Base-by-base conservation (phyloP, 179 eudicot genomes). In the Amaranthus tricolor region DNA sequence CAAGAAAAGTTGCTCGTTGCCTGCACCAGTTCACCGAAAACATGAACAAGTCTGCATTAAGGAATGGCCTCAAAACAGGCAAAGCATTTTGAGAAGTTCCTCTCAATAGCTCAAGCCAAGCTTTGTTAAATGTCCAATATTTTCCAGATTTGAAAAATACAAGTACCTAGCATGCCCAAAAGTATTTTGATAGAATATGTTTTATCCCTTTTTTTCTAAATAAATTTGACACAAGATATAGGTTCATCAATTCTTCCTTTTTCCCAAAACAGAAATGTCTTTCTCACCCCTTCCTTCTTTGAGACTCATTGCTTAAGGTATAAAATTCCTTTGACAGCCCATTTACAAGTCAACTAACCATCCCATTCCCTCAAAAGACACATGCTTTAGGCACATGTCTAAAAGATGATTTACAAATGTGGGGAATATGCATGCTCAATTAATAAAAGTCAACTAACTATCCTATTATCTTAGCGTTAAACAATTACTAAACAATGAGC, bases 11-110 rank as follows among this genome's bases (percentile, higher is more conserved):
- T 31, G 55, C 9, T 43, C 66, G 43, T 51, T 78, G 45, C 67
- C 31, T 54, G 6, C 49, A 14, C 53, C 45, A 11, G 4, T 76
- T 5, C 51, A 54, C 70, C 48, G 56, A 64, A 45, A 70, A 20
- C 58, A 19, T 20, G 62, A 43, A 67, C 19, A 20, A 31, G 21
- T 16, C 72, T 16, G 10, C 57, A 43, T n/a, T 52, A 44, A 21
- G 31, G 44, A 16, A 68, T 62, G 43, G 13, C 57, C 20, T 20
- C 52, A 53, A 56, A 13, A 44, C 65, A 56, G 64, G 45, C 31
- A 21, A 24, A 74, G 31, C 63, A 40, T 50, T 45, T 20, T 49
- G 53, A 66, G 60, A 20, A 77, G 80, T 66, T 52, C 21, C 68
- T 66, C 62, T 62, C 57, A 59, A 59, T 19, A 20, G 50, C 70